Percentiles rank a stretch among this genome's conserved stretches.
phyloP scores from a whole-genome alignment of 352 stramenopile species.

The Phytophthora sp. region DNA sequence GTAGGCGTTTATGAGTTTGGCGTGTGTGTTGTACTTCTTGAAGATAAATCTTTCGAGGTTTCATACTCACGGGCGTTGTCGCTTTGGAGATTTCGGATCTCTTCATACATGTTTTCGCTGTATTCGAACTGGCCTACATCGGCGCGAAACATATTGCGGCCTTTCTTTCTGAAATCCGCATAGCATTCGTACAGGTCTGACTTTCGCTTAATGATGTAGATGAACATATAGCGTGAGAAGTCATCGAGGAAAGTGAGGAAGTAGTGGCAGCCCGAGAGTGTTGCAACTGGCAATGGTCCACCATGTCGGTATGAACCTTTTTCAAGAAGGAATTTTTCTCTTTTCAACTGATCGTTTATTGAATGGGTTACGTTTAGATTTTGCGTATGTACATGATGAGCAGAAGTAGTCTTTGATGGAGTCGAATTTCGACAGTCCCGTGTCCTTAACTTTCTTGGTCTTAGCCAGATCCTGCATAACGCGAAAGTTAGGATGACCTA shows the following conservation, averaged over 20 bases:
- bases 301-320: constrained; percentile 26
- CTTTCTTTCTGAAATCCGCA: no score
- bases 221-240: no score
- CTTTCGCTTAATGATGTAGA: no score
- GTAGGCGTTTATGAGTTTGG: not conserved
- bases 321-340: constrained; percentile 14
- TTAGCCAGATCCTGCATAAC: constrained; percentile 4
- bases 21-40: not conserved
- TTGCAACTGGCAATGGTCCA: constrained; percentile 15
- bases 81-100: not conserved
- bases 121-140: not conserved
- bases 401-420: constrained; percentile 7
- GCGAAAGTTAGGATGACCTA: not conserved
- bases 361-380: constrained; percentile 23
- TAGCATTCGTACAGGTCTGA: no score
- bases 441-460: not conserved
- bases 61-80: constrained; percentile 1
- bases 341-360: constrained; percentile 26
- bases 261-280: constrained; percentile 13
- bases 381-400: constrained; percentile 19
- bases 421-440: not conserved
- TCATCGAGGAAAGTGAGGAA: no score
- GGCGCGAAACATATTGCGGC: no score
- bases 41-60: not conserved
- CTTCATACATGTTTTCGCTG: not conserved